Evolutionary conservation across 2,329 filamentous ascomycete genomes (phyloP).

Genomic region (Alternaria postmessia): DNA sequence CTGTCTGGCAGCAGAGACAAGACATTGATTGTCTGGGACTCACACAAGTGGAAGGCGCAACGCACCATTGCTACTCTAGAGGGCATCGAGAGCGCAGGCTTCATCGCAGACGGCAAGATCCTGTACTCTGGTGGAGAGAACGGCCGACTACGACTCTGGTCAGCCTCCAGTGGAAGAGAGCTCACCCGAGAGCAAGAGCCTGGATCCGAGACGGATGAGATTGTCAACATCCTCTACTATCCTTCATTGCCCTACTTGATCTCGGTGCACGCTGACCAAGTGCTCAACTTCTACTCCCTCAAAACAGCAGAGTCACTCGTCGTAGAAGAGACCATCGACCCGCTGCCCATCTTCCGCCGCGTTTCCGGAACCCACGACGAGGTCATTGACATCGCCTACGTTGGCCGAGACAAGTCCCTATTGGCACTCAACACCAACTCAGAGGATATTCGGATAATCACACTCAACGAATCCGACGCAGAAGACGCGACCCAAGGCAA

Average conservation of each 20-base stretch:
- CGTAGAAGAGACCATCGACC: constrained; percentile 59
- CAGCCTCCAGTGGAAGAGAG: constrained; percentile 77
- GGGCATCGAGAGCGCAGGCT: constrained; percentile 83
- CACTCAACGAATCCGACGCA: constrained; percentile 58
- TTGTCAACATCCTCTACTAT: constrained; percentile 76
- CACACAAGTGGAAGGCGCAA: constrained; percentile 80
- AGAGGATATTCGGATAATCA: constrained; percentile 89
- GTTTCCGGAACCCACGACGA: constrained; percentile 98
- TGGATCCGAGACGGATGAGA: constrained; percentile 68
- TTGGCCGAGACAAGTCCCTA: constrained; percentile 80
- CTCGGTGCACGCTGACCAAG: constrained; percentile 88
- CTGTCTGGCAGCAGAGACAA: constrained; percentile 91
- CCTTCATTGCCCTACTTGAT: constrained; percentile 74
- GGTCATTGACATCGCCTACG: constrained; percentile 91
- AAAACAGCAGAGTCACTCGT: constrained; percentile 51
- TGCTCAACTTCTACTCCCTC: constrained; percentile 76
- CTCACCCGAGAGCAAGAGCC: constrained; percentile 76
- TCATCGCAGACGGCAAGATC: constrained; percentile 73
- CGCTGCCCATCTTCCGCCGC: constrained; percentile 71
- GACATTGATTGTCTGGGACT: constrained; percentile 92
- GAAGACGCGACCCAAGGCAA: constrained; percentile 47
- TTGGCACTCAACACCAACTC: constrained; percentile 94
- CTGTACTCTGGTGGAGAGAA: constrained; percentile 87
- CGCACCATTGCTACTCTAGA: constrained; percentile 86
- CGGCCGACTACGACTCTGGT: constrained; percentile 85